Conservation (phyloP, 1,284 basidiomycete species). For the Chalciporus sp. region DNA sequence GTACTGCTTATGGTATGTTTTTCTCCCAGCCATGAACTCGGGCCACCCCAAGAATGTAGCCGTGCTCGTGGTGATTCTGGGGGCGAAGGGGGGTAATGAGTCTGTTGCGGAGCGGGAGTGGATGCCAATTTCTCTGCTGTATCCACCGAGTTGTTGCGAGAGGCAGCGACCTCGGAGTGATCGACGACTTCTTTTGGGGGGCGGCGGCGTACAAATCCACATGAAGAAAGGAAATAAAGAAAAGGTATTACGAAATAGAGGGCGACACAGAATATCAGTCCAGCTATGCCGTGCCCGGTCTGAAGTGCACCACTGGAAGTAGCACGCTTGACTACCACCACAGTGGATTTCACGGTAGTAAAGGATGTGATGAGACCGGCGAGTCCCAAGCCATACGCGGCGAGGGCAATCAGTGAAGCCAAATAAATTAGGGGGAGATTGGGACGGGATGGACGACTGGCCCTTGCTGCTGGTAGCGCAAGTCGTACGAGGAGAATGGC, state of each 20-base stretch:
- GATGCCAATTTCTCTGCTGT: constrained; percentile 52
- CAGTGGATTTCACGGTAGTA: constrained; percentile 46
- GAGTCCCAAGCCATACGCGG: constrained; percentile 62
- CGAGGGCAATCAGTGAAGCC: constrained; percentile 43
- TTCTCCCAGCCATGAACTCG: constrained; percentile 45
- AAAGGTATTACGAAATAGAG: constrained; percentile 59
- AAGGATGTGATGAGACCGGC: constrained; percentile 65
- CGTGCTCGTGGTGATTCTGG: constrained; percentile 49
- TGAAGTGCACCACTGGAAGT: constrained; percentile 42
- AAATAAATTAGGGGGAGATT: constrained; percentile 38
- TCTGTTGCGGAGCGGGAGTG: constrained; percentile 37
- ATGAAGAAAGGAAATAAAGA: constrained; percentile 40
- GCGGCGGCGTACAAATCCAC: constrained; percentile 18
- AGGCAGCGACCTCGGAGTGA: constrained; percentile 26
- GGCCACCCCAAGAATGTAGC: constrained; percentile 55
- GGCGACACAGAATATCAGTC: constrained; percentile 60
- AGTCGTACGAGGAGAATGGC: constrained; percentile 57
- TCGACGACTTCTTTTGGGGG: constrained; percentile 22
- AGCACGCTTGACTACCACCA: constrained; percentile 36
- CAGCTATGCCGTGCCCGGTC: constrained; percentile 64
- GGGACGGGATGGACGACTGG: constrained; percentile 21
- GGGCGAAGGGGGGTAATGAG: constrained; percentile 44
- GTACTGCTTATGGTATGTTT: too few species aligned
- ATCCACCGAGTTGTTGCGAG: constrained; percentile 44
- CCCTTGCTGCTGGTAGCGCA: constrained; percentile 44